These are phyloP conservation scores for Begonia masoniana DNA, from an alignment of 306 rosid species.

Conservation along the genomic window DNA sequence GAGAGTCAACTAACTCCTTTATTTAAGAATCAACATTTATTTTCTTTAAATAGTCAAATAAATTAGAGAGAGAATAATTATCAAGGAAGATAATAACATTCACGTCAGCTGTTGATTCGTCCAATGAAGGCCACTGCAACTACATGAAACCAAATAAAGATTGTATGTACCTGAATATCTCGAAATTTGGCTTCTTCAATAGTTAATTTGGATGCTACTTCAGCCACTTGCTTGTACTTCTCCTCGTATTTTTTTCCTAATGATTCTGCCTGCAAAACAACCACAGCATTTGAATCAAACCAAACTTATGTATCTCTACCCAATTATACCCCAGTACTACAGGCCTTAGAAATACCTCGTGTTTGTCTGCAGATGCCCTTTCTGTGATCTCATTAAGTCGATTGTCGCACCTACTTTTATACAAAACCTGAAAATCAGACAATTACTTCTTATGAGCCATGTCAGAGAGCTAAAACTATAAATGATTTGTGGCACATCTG, in stretches of 20 bases:
- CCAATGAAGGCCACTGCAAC: too few species aligned
- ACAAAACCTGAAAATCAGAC: conserved; percentile 43
- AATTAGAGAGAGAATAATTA: too few species aligned
- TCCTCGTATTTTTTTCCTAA: conserved; percentile 80
- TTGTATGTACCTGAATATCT: conserved; percentile 81
- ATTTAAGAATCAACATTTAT: too few species aligned
- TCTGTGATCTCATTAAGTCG: conserved; percentile 85
- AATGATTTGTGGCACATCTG: too few species aligned
- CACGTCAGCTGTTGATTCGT: too few species aligned
- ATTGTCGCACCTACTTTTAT: conserved; percentile 89
- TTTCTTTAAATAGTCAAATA: too few species aligned
- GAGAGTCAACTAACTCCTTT: too few species aligned
- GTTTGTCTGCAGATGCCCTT: conserved; percentile 90
- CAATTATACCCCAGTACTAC: neutral
- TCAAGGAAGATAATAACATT: too few species aligned
- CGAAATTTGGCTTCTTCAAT: conserved; percentile 85
- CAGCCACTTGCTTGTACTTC: conserved; percentile 86
- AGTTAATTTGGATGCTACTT: conserved; percentile 76
- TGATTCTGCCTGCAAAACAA: conserved; percentile 56
- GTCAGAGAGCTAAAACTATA: too few species aligned
- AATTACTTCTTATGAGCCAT: too few species aligned
- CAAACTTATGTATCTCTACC: too few species aligned
- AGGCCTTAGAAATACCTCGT: conserved; percentile 44
- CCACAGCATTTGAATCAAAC: conserved; percentile 1
- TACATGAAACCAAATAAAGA: too few species aligned